These are phyloP conservation scores for Tulasnella calospora DNA, from an alignment of 768 basidiomycete species.

Conservation along the genomic window DNA sequence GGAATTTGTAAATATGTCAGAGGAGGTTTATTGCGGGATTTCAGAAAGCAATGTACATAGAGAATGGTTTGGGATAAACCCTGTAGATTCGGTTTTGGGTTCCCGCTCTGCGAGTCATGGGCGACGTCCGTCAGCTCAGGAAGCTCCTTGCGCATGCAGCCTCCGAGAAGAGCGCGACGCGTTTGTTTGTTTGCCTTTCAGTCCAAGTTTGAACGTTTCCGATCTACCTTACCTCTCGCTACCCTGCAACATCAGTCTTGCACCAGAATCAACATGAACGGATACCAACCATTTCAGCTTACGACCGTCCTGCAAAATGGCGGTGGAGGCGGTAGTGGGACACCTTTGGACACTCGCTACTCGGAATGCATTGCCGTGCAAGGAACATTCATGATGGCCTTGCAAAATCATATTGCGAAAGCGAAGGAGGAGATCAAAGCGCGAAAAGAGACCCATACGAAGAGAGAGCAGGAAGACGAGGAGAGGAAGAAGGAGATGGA, in stretches of 20 bases:
- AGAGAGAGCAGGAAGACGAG: constrained; percentile 55
- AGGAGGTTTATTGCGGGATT: background rate
- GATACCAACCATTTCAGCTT: constrained; percentile 19
- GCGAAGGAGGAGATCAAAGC: constrained; percentile 66
- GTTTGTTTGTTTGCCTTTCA: constrained; percentile 7
- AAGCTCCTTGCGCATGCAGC: too few species aligned
- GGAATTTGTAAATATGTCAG: background rate
- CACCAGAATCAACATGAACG: background rate
- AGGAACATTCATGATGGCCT: constrained; percentile 19
- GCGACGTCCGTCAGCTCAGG: too few species aligned
- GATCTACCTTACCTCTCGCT: background rate
- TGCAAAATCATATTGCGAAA: constrained; percentile 22
- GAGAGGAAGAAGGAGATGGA: constrained; percentile 64
- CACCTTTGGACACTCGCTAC: constrained; percentile 19
- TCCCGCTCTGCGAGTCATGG: background rate
- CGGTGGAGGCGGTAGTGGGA: background rate
- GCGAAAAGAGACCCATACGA: constrained; percentile 54
- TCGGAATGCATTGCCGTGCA: background rate
- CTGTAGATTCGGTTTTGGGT: background rate
- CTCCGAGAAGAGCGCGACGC: background rate
- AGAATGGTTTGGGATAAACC: background rate
- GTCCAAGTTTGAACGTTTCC: background rate
- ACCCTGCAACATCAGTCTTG: background rate
- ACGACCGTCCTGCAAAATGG: constrained; percentile 4
- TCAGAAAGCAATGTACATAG: background rate